These are phyloP conservation scores for Hanseniaspora vineae DNA, from an alignment of 805 yeast genomes.

Conservation along the genomic window DNA sequence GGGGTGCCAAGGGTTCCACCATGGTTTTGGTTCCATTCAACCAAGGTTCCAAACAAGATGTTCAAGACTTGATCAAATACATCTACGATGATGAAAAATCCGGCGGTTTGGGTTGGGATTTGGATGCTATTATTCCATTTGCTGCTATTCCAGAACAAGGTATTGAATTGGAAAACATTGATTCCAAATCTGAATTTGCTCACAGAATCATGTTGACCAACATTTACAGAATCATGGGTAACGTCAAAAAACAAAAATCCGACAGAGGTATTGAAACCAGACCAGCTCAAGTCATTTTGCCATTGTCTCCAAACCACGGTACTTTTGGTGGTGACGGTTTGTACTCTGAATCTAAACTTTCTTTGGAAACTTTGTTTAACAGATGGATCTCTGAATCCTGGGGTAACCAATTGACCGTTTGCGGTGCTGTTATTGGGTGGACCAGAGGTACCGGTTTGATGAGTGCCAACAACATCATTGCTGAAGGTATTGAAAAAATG, in stretches of 20 bases:
- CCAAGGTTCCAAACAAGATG: conserved; percentile 94
- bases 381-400: conserved; percentile 98
- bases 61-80: conserved; percentile 69
- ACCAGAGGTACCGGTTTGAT: conserved; percentile 99
- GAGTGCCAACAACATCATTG: conserved; percentile 94
- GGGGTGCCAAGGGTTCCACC: conserved; percentile 85
- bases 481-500: conserved; percentile 89
- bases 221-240: conserved; percentile 83
- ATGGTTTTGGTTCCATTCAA: conserved; percentile 96
- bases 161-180: conserved; percentile 83
- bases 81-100: conserved; percentile 73
- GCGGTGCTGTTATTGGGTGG: conserved; percentile 99
- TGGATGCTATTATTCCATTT: conserved; percentile 91
- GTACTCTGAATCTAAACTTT: conserved; percentile 93
- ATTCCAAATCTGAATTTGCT: conserved; percentile 92
- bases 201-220: conserved; percentile 98
- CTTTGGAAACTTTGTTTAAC: conserved; percentile 92
- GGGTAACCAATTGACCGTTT: conserved; percentile 84
- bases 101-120: conserved; percentile 95
- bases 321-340: conserved; percentile 97
- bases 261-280: conserved; percentile 74
- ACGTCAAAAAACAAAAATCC: conserved; percentile 72
- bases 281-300: conserved; percentile 95
- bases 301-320: conserved; percentile 98
- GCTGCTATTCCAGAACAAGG: conserved; percentile 99